Evolutionary conservation across 371 early-diverging fungal species (phyloP), one percentile per base, ranked within the genome.

Genomic region (Capillidium rhysosporum): DNA sequence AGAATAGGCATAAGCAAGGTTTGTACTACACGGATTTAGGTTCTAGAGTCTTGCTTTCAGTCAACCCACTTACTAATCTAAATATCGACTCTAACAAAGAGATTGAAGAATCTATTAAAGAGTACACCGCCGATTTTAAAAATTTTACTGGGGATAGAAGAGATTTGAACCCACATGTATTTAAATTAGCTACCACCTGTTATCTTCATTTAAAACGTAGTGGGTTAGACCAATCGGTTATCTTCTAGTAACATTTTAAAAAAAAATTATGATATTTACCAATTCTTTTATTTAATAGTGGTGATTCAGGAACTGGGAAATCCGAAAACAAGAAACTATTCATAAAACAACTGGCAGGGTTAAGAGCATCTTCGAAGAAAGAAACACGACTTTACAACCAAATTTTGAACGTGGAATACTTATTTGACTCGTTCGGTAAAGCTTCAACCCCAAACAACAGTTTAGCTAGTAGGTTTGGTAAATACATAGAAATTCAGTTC

Each of bases 281-380:
- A 30, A 23, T 29, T 26, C 21, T 26, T 20, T 30, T 23, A 1
- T 26, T 29, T 34, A 53, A 46, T 71, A 88, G 88, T 65, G 95
- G 95, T 38, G 89, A 89, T 58, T 71, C 83, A n/a, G 92, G 86
- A 24, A 76, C 84, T 40, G 95, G 95, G 48, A 94, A 92, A 65
- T 77, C 86, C 0, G 86, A 87, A 60, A 66, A 73, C 12, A 65
- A 70, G 25, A 71, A 71, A 52, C 61, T 71, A 39, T 68, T 81
- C 10, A 56, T 82, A 29, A 71, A 79, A 26, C 77, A 82, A 57
- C 71, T 89, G 20, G 74, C 77, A 46, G 80, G 77, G 24, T 64
- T 88, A 23, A 40, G 62, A 25, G 73, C 73, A n/a, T 73, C 77
- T 56, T 76, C 82, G 38, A 82, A 84, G 58, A 89, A 87, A 56